Evolutionary conservation across 257 asterid genomes (phyloP), one percentile per base, ranked within the genome.

Genomic region (Haberlea rhodopensis): DNA sequence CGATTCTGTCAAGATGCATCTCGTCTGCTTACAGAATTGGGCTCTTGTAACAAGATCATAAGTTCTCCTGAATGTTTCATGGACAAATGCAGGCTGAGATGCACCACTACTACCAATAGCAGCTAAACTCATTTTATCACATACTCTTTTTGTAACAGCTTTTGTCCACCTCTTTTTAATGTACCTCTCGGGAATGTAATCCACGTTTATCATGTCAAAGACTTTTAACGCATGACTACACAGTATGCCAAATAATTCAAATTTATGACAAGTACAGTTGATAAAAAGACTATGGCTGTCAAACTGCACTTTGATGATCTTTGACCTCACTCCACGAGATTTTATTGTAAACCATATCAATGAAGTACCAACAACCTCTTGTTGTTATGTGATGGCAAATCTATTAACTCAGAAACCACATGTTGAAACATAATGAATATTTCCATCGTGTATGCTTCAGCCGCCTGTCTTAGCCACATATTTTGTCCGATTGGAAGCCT

Each of bases 31-130:
- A 22, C 40, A 53, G 26, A 23, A 21, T 34, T 60, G 26, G 53
- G 65, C 65, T 34, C 49, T 21, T 3, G 28, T 31, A 27, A 53
- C 65, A 60, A 60, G 53, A 34, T 60, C 65, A 60, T 60, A 60
- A 11, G 40, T 20, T 60, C 40, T 53, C 22, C 53, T 60, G 53
- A 22, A 32, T 23, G 40, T 18, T 11, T 24, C 5, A 37, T 60
- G 5, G 8, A 60, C 65, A 37, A 60, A 60, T 34, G 13, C 25
- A 19, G 9, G 20, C 21, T 21, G 27, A 9, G 65, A 24, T 24
- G 40, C 64, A 59, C 64, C 64, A 31, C 34, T 32, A 28, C 25
- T 32, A 60, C 21, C n/a, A n/a, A n/a, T n/a, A n/a, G n/a, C n/a
- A n/a, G n/a, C 18, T 25, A 45, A 20, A 21, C 18, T 60, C 22